Conservation (phyloP, 192 early-diverging fungal genomes). For the Coemansia sp. region DNA sequence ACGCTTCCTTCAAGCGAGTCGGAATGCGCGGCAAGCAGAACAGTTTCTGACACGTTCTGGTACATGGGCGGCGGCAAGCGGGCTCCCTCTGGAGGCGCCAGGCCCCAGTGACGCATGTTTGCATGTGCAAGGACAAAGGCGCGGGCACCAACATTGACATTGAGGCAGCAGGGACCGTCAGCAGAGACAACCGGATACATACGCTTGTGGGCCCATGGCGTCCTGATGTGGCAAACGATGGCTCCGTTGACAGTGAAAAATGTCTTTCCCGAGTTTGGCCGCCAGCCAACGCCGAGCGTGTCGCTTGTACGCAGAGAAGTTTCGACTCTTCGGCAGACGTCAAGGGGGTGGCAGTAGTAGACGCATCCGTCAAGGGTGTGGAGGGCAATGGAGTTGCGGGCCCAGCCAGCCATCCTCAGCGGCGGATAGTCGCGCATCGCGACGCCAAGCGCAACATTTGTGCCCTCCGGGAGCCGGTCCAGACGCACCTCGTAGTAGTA, state of each 20-base stretch:
- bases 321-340: conserved; percentile 51
- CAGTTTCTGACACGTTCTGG: conserved; percentile 63
- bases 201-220: conserved; percentile 62
- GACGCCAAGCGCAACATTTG: conserved; percentile 68
- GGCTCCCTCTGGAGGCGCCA: conserved; percentile 43
- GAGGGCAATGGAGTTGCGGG: conserved; percentile 66
- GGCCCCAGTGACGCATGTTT: conserved; percentile 52
- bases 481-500: conserved; percentile 53
- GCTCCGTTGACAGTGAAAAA: conserved; percentile 75
- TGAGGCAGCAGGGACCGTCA: conserved; percentile 46
- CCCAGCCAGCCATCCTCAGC: conserved; percentile 74
- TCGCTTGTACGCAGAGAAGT: conserved; percentile 60
- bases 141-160: conserved; percentile 42
- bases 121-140: conserved; percentile 51
- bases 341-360: conserved; percentile 60
- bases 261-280: conserved; percentile 66
- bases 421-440: conserved; percentile 67
- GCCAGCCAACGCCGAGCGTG: conserved; percentile 72
- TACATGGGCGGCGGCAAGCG: conserved; percentile 52
- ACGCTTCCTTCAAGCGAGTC: background rate
- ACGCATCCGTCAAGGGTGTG: conserved; percentile 65
- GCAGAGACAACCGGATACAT: conserved; percentile 58
- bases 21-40: conserved; percentile 52
- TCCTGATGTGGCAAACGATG: conserved; percentile 60
- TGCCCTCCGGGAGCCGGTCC: conserved; percentile 58